Evolutionary conservation across 805 yeast species (phyloP), one percentile per base, ranked within the genome.

Genomic region (Monosporozyma aerobia): DNA sequence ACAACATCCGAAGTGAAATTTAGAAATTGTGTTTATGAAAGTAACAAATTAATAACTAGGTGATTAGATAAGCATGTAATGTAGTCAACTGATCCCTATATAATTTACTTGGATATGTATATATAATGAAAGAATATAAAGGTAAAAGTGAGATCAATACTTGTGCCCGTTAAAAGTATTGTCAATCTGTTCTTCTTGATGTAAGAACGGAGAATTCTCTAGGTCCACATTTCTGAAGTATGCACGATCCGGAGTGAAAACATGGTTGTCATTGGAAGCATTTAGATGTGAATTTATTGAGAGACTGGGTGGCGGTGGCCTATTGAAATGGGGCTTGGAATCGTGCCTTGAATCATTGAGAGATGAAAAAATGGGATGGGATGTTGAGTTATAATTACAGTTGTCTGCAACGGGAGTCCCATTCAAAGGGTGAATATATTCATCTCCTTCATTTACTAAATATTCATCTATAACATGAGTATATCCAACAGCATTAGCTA

Each of bases 171-270:
- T 19, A 19, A 47, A 47, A 16, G 25, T 1, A 23, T 16, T 35
- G 39, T 32, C 30, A 47, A 33, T 8, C 23, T 47, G 19, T 47
- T n/a, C 50, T 10, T 48, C 45, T 23, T 22, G 30, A 7, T 19
- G 44, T 25, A 35, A n/a, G 22, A 29, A 30, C 9, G 51, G 51
- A 3, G 53, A 47, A 27, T 49, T 40, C 37, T 33, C 46, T 6
- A 33, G 9, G 29, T 47, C 49, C 8, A 27, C 19, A 14, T 40
- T 39, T 41, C 53, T 47, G 30, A 56, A 56, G 35, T 54, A 49
- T 46, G 58, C 58, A 37, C 51, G 45, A 19, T 44, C 43, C 10
- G 58, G 58, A n/a, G 58, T 54, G 25, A 41, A 48, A 10, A 54
- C 11, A 50, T 45, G 39, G 4, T 22, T 33, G 7, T 33, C 9